Percentiles rank a stretch among this genome's conserved stretches.
phyloP scores from a whole-genome alignment of 208 protist genomes.

The Trypanosoma platydactyli region DNA sequence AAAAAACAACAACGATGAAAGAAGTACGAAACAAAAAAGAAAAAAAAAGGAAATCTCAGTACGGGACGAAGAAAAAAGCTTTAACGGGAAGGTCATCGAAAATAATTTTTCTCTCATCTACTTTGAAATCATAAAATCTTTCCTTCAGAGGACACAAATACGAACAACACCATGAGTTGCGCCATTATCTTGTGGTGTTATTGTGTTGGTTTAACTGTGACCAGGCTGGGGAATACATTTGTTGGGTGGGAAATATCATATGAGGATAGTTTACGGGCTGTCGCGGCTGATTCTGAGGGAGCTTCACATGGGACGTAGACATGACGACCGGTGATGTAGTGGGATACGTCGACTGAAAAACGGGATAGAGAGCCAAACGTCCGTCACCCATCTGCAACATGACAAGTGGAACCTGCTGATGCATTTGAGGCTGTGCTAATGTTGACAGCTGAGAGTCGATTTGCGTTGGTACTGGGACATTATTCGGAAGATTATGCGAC shows the following conservation, averaged over 20 bases:
- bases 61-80: too few species aligned
- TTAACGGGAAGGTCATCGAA: too few species aligned
- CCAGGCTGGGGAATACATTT: constrained; percentile 8
- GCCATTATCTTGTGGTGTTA: background rate
- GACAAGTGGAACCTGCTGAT: constrained; percentile 21
- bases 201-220: background rate
- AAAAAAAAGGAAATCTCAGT: constrained; percentile 12
- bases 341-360: constrained; percentile 13
- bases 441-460: background rate
- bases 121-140: background rate
- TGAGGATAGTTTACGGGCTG: constrained; percentile 14
- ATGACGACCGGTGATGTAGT: background rate
- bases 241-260: constrained; percentile 3
- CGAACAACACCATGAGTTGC: too few species aligned
- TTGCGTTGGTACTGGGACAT: background rate
- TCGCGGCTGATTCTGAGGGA: background rate
- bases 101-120: too few species aligned
- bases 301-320: background rate
- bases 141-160: background rate
- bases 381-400: constrained; percentile 29
- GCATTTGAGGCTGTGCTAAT: background rate
- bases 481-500: background rate
- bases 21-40: constrained; percentile 20
- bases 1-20: constrained; percentile 12
- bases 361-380: constrained; percentile 21